Conservation (phyloP, 1,284 basidiomycete genomes). For the Heterobasidion annosum region DNA sequence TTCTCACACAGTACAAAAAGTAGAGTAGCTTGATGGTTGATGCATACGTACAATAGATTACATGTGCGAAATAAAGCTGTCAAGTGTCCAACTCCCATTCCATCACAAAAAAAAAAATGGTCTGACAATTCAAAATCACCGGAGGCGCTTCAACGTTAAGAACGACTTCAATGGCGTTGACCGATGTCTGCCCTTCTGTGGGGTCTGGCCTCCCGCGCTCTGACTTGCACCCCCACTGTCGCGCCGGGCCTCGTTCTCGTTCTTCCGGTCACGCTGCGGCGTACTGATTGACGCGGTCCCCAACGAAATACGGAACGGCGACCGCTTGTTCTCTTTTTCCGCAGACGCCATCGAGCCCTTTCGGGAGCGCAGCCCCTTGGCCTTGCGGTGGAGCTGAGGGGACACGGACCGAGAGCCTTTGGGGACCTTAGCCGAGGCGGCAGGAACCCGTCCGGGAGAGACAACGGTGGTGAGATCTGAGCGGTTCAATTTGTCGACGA, state of each 20-base stretch:
- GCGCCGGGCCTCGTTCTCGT: background rate
- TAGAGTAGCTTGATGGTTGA: too few species aligned
- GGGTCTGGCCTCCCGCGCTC: background rate
- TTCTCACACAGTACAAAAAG: too few species aligned
- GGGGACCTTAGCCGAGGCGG: background rate
- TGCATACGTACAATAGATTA: too few species aligned
- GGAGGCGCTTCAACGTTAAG: slow-evolving; percentile 1
- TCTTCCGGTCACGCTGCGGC: background rate
- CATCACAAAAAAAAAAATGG: too few species aligned
- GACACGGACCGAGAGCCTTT: background rate
- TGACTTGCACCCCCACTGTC: too few species aligned
- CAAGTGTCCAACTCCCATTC: too few species aligned
- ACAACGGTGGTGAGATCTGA: background rate
- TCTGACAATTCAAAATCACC: background rate
- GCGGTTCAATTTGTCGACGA: too few species aligned
- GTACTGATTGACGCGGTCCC: background rate
- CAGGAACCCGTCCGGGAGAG: background rate
- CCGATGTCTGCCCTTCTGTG: slow-evolving; percentile 5
- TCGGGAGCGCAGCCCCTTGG: background rate
- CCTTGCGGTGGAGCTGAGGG: slow-evolving; percentile 4
- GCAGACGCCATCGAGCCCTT: background rate
- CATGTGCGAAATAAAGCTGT: too few species aligned
- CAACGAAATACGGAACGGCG: slow-evolving; percentile 1
- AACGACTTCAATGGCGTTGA: slow-evolving; percentile 12
- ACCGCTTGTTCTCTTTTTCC: slow-evolving; percentile 9